These are phyloP conservation scores for Cladosporium halotolerans DNA, from an alignment of 2,329 filamentous ascomycete species.

Conservation along the genomic window DNA sequence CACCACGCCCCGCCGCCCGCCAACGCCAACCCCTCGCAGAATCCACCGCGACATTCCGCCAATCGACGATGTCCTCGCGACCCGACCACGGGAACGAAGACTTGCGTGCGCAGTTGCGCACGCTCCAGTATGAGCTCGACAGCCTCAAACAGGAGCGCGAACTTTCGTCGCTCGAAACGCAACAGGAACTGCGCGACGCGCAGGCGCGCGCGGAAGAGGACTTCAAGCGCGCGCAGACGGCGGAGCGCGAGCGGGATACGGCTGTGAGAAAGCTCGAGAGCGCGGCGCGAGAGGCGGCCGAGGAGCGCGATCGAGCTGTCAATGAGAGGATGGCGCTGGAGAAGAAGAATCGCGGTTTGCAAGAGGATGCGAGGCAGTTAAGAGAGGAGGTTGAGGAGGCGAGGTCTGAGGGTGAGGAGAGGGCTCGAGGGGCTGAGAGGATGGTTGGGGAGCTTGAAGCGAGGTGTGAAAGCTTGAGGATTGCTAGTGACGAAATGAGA, in stretches of 20 bases:
- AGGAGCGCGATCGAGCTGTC: constrained; percentile 46
- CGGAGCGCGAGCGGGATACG: constrained; percentile 47
- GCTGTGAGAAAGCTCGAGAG: constrained; percentile 50
- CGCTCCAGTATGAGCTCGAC: constrained; percentile 79
- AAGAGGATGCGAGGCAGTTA: constrained; percentile 66
- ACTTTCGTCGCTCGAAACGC: constrained; percentile 68
- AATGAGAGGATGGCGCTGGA: constrained; percentile 53
- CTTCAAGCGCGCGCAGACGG: constrained; percentile 57
- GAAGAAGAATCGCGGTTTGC: constrained; percentile 46
- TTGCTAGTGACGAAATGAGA: constrained; percentile 48
- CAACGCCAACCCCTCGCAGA: constrained; percentile 27
- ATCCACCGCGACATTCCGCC: constrained; percentile 28
- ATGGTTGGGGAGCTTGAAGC: constrained; percentile 53
- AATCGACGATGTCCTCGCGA: constrained; percentile 30
- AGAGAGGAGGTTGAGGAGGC: constrained; percentile 81
- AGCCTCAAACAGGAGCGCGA: constrained; percentile 84
- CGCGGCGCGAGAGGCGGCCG: constrained; percentile 49
- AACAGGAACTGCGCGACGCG: constrained; percentile 75
- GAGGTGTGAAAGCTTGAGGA: constrained; percentile 40
- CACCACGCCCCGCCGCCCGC: constrained; percentile 25
- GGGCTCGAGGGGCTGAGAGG: constrained; percentile 5
- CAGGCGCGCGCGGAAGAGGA: constrained; percentile 79
- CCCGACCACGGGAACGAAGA: constrained; percentile 58
- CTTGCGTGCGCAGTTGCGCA: constrained; percentile 82
- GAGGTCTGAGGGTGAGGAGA: constrained; percentile 51